Evolutionary conservation across 169 alveolate genomes (phyloP).

Genomic region (Plasmodium coatneyi): DNA sequence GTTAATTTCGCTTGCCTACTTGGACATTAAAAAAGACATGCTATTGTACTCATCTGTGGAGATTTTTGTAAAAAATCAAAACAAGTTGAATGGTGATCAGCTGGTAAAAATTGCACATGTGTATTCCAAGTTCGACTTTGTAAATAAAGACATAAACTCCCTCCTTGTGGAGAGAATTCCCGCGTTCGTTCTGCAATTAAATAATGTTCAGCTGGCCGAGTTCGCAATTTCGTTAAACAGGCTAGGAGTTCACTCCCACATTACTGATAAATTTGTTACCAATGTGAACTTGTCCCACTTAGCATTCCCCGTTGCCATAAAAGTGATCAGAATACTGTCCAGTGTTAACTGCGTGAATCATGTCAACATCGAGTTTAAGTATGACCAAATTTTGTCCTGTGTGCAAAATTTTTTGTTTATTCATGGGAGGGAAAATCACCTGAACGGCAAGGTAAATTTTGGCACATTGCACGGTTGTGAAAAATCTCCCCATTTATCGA

Average conservation of each 20-base stretch:
- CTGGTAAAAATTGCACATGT: constrained; percentile 46
- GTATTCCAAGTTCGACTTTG: constrained; percentile 29
- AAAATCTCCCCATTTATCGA: neutral
- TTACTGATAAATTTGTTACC: constrained; percentile 27
- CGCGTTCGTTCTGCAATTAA: constrained; percentile 3
- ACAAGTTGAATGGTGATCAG: constrained; percentile 39
- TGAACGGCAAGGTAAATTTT: neutral
- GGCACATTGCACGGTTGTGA: neutral
- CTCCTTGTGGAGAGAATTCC: constrained; percentile 26
- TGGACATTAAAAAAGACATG: constrained; percentile 38
- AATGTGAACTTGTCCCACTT: constrained; percentile 33
- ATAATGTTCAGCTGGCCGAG: constrained; percentile 51
- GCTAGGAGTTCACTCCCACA: constrained; percentile 14
- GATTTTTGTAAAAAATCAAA: constrained; percentile 61
- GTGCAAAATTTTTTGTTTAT: constrained; percentile 14
- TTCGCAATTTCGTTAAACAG: constrained; percentile 41
- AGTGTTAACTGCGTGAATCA: neutral
- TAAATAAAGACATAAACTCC: constrained; percentile 30
- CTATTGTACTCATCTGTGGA: constrained; percentile 42
- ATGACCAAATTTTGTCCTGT: constrained; percentile 39
- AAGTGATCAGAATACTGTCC: constrained; percentile 40
- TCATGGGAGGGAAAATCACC: constrained; percentile 22
- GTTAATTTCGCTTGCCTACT: constrained; percentile 17
- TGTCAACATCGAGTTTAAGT: constrained; percentile 36
- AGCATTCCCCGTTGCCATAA: constrained; percentile 49